Evolutionary conservation across 2,329 filamentous ascomycete species (phyloP).

Genomic region (Torrubiella hemipterigena): DNA sequence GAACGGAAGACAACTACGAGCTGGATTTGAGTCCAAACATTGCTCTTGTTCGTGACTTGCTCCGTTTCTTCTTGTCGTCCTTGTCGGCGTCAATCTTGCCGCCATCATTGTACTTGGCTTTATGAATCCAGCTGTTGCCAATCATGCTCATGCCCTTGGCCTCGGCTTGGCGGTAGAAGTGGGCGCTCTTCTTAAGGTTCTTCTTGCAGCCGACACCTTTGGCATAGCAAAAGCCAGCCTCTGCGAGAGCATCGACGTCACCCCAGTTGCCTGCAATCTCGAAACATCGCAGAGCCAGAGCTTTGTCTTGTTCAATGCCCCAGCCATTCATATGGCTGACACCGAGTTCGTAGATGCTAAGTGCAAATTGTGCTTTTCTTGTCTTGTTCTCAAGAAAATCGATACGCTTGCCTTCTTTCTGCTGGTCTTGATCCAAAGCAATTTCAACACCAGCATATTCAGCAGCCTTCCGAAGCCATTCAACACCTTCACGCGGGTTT

Average conservation of each 20-base stretch:
- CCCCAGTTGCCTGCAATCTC: conserved; percentile 96
- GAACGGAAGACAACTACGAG: too few species aligned
- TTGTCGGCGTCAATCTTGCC: conserved; percentile 29
- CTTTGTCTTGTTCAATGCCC: conserved; percentile 89
- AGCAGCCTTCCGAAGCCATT: conserved; percentile 85
- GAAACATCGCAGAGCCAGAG: conserved; percentile 79
- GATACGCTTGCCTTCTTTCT: conserved; percentile 49
- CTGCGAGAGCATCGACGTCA: conserved; percentile 83
- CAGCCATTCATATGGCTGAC: conserved; percentile 97
- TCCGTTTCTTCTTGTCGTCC: conserved; percentile 52
- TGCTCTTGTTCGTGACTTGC: conserved; percentile 63
- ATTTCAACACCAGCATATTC: conserved; percentile 74
- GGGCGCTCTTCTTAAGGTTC: conserved; percentile 86
- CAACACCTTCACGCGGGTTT: conserved; percentile 79
- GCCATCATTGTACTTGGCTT: conserved; percentile 77
- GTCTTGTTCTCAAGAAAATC: conserved; percentile 64
- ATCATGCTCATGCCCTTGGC: conserved; percentile 94
- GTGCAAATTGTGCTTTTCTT: conserved; percentile 82
- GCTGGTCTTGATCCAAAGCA: conserved; percentile 63
- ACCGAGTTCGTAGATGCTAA: conserved; percentile 92
- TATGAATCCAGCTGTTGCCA: conserved; percentile 98
- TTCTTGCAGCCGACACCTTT: conserved; percentile 92
- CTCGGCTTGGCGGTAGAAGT: conserved; percentile 82
- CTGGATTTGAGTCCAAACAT: conserved; percentile 46
- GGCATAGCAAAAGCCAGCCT: conserved; percentile 93